Evolutionary conservation across 2,329 filamentous ascomycete genomes (phyloP), one percentile per base, ranked within the genome.

Genomic region (Aspergillus tubingensis): DNA sequence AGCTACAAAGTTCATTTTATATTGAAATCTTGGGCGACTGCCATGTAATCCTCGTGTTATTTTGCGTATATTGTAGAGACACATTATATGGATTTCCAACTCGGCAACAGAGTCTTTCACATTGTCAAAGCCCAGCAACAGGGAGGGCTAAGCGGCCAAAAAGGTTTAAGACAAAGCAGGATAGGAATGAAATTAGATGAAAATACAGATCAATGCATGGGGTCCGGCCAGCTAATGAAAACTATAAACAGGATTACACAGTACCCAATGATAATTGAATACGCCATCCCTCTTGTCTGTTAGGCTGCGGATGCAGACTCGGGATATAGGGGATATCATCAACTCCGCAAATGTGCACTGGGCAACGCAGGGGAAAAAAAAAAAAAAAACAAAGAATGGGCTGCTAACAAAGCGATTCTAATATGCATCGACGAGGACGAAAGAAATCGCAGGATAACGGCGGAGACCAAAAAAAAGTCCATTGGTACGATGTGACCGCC

Each of bases 271-370:
- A 21, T 39, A 44, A 65, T 57, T 64, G 43, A 62, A 61, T 60
- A 67, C 63, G 63, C 61, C 65, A 62, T 56, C 65, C 32, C 56
- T 61, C 58, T 63, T 58, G 63, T 61, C 63, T 59, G 58, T 47
- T 59, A 55, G 63, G 58, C 62, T 59, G 60, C 47, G 50, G 48
- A 36, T 51, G 44, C 55, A 62, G 57, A 60, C 56, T 56, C 51
- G 61, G 54, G 54, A 57, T 59, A 53, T 59, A 63, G 52, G 62
- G 65, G 64, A 68, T 66, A 69, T 69, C 67, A 60, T 67, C 58
- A 64, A 65, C 59, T 65, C 60, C 50, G 57, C 62, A 61, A 61
- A 62, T 32, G 64, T 50, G 54, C 59, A 61, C 43, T 54, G 58
- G 67, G 59, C 23, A 60, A 61, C 23, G 43, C 32, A 64, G 49